These are phyloP conservation scores for Fragilariopsis cylindrus DNA, from an alignment of 108 stramenopile species.

Conservation along the genomic window DNA sequence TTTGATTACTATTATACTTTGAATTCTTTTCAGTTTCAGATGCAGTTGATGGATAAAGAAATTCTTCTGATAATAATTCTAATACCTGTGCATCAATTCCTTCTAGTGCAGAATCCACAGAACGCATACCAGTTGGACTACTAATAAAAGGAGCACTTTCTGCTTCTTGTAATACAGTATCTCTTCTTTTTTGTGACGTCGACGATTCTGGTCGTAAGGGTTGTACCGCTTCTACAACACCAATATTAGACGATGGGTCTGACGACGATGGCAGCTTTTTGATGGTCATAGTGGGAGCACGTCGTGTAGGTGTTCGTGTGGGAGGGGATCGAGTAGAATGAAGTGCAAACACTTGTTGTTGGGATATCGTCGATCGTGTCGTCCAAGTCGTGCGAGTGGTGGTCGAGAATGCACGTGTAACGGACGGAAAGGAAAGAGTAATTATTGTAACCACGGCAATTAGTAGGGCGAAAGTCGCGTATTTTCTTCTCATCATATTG, in stretches of 20 bases:
- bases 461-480: neutral
- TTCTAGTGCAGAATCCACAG: conserved; percentile 30
- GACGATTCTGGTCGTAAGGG: conserved; percentile 22
- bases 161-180: conserved; percentile 21
- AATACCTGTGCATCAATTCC: conserved; percentile 33
- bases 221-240: conserved; percentile 14
- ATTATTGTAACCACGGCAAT: neutral
- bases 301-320: too few relatives aligned
- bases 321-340: conserved; percentile 4
- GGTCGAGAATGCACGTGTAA: too few relatives aligned
- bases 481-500: neutral
- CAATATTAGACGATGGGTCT: neutral
- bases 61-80: conserved; percentile 29
- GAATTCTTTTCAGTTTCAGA: neutral
- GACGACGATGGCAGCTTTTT: neutral
- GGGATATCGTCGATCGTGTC: too few relatives aligned
- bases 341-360: neutral
- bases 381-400: too few relatives aligned
- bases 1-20: neutral
- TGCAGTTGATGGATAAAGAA: conserved; percentile 16
- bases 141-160: neutral
- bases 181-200: conserved; percentile 10
- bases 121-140: neutral
- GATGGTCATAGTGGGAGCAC: neutral
- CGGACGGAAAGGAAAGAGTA: too few relatives aligned